These are phyloP conservation scores for Salix udensis DNA, from an alignment of 345 rosid species.

Conservation along the genomic window DNA sequence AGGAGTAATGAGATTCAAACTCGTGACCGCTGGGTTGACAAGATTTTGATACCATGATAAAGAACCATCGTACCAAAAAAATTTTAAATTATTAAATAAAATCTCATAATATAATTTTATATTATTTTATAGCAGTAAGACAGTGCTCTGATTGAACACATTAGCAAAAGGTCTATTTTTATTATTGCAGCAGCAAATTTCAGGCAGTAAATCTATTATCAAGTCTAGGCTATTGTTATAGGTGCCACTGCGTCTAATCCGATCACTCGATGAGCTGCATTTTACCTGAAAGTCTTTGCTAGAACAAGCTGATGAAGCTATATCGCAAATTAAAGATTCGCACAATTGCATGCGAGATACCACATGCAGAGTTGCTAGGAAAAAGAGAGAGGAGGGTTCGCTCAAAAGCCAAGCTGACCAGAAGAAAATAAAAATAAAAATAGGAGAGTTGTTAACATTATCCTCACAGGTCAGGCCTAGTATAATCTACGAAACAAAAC, in stretches of 20 bases:
- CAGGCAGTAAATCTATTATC: background rate
- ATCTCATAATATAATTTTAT: no score
- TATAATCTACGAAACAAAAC: background rate
- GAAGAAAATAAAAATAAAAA: background rate
- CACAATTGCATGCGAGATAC: background rate
- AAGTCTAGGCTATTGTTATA: background rate
- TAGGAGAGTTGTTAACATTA: background rate
- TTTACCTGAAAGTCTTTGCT: background rate
- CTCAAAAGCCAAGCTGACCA: no score
- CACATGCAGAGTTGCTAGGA: background rate
- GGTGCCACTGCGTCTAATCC: background rate
- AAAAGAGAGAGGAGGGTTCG: background rate
- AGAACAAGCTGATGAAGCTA: background rate
- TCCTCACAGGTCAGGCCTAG: background rate
- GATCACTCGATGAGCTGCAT: background rate
- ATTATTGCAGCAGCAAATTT: background rate
- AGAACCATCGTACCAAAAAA: no score
- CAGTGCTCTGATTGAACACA: background rate
- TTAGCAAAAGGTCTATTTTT: no score
- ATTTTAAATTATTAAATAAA: no score
- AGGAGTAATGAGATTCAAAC: no score
- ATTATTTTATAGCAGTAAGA: no score
- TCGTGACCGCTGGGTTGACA: no score
- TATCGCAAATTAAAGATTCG: background rate
- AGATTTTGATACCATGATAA: no score